Evolutionary conservation across 768 basidiomycete genomes (phyloP), one percentile per base, ranked within the genome.

Genomic region (Mrakia frigida): DNA sequence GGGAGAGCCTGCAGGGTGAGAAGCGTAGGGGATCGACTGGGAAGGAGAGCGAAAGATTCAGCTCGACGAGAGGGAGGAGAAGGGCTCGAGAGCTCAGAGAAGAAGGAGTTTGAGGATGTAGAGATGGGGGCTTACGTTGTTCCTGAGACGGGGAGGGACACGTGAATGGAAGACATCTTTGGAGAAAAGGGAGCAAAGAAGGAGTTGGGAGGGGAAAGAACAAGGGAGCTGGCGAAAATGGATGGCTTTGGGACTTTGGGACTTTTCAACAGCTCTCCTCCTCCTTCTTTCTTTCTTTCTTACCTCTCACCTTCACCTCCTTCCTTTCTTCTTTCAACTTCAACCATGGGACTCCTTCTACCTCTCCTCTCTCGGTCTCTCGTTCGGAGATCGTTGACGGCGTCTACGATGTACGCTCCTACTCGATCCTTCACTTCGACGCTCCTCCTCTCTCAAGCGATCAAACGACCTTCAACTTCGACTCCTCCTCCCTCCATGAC

Each of bases 1-100:
- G 93, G 94, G 71, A 93, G 91, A 18, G 96, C 94, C 82, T 95
- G 93, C 78, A 98, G 88, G 68, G 90, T 92, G 75, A 97, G 81
- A 33, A 78, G 74, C 11, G 82, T 80, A 23, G 83, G 83, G 33
- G 79, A 74, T 68, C 81, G 82, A 71, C 77, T 73, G 72, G n/a
- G 41, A 68, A 65, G 28, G 50, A 31, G 46, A 35, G 41, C 39
- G 60, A 73, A 39, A 50, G 70, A 65, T 63, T 68, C 35, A 63
- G 61, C 61, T 63, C 61, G 61, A 33, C n/a, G 21, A 21, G 18
- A 0, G 11, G 33, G 31, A 21, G 13, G 25, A 28, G 59, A 5
- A 53, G 53, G 13, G 18, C 18, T 63, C 28, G 31, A 11, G 60
- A 63, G 31, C 60, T 63, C n/a, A 16, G 31, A 35, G 16, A 6